phyloP scores from a whole-genome alignment of 805 yeast species.

The Starmerella apicola region DNA sequence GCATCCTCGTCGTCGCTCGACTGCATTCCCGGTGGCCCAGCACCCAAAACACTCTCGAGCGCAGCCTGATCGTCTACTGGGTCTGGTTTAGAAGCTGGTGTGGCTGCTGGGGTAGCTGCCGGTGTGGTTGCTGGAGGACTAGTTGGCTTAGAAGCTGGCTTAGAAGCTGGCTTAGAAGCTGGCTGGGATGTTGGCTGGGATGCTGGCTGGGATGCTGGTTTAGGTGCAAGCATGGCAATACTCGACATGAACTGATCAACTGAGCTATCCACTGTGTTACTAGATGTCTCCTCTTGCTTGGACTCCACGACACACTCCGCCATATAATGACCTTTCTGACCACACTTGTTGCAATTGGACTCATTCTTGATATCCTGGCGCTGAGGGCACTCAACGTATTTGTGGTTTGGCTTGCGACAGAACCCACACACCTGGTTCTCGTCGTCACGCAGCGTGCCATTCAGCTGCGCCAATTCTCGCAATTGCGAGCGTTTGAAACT shows the following conservation, averaged over 20 bases:
- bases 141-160: too few species aligned
- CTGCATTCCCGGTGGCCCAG: too few species aligned
- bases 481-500: constrained; percentile 83
- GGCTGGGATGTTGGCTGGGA: too few species aligned
- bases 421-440: constrained; percentile 48
- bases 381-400: constrained; percentile 73
- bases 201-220: too few species aligned
- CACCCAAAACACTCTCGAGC: too few species aligned
- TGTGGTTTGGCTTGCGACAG: constrained; percentile 75
- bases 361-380: constrained; percentile 38
- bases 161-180: too few species aligned
- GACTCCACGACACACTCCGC: constrained; percentile 68
- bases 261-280: constrained; percentile 16
- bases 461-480: constrained; percentile 80
- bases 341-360: constrained; percentile 67
- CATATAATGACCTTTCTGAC: constrained; percentile 73
- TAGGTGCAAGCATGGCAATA: too few species aligned
- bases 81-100: too few species aligned
- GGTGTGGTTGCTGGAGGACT: too few species aligned
- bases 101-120: too few species aligned
- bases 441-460: constrained; percentile 86
- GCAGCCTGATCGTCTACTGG: too few species aligned
- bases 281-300: background rate
- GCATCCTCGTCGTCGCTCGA: too few species aligned
- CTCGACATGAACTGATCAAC: constrained; percentile 4